Conservation (phyloP, 345 rosid species). For the Cardiospermum halicacabum region DNA sequence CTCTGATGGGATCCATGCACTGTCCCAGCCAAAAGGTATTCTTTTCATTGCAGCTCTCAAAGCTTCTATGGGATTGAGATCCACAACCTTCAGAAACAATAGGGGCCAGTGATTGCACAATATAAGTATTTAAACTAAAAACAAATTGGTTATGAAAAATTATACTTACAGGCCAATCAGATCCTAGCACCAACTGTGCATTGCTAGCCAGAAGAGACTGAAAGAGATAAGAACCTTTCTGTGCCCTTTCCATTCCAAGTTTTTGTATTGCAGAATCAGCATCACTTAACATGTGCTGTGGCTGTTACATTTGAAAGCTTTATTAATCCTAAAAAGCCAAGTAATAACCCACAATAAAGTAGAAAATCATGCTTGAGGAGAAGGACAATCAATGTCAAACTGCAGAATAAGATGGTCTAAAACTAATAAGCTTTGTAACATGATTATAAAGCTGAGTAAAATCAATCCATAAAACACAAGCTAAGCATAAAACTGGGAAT, state of each 20-base stretch:
- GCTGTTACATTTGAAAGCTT: conserved; percentile 46
- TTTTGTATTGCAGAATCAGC: conserved; percentile 64
- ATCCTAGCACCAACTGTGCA: conserved; percentile 70
- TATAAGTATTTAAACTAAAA: background rate
- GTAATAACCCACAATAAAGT: background rate
- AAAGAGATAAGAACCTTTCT: conserved; percentile 58
- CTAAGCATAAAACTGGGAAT: background rate
- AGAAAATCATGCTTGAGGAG: background rate
- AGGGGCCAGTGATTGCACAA: background rate
- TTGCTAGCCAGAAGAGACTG: conserved; percentile 53
- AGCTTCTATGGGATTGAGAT: conserved; percentile 62
- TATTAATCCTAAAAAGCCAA: background rate
- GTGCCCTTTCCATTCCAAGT: conserved; percentile 74
- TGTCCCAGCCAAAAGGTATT: conserved; percentile 63
- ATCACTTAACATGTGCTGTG: conserved; percentile 85
- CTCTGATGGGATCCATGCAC: conserved; percentile 75
- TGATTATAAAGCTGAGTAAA: background rate
- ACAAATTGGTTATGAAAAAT: background rate
- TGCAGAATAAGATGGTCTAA: background rate
- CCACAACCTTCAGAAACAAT: conserved; percentile 45
- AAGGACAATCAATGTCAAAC: background rate
- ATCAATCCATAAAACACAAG: background rate
- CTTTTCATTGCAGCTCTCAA: conserved; percentile 72
- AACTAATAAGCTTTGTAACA: background rate
- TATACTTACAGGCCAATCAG: conserved; percentile 95